These are phyloP conservation scores for Pelargonium fulgidum DNA, from an alignment of 441 rosid species.

Conservation along the genomic window DNA sequence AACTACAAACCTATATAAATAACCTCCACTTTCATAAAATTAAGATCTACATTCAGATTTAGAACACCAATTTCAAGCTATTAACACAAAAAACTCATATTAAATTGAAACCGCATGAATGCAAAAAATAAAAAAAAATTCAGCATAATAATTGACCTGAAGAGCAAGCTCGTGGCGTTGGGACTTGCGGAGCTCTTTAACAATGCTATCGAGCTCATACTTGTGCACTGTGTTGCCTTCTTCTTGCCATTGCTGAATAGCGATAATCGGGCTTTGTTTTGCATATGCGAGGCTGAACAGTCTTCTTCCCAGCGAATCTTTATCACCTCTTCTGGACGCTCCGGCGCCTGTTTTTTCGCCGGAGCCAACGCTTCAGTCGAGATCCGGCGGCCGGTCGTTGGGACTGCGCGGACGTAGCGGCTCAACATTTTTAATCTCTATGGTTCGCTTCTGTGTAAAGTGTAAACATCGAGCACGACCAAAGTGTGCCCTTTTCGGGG, in stretches of 20 bases:
- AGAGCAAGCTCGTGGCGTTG: conserved; percentile 86
- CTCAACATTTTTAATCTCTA: conserved; percentile 21
- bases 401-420: conserved; percentile 32
- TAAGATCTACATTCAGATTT: background rate
- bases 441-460: too few species aligned
- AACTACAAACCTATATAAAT: too few species aligned
- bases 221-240: conserved; percentile 66
- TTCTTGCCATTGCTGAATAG: conserved; percentile 67
- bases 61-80: background rate
- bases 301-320: conserved; percentile 61
- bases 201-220: conserved; percentile 79
- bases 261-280: conserved; percentile 71
- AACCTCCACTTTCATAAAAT: background rate
- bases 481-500: too few species aligned
- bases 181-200: conserved; percentile 80
- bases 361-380: conserved; percentile 30
- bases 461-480: too few species aligned
- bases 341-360: background rate
- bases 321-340: conserved; percentile 21
- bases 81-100: background rate
- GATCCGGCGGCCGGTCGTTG: conserved; percentile 33
- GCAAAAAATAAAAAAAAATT: background rate
- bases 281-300: conserved; percentile 58
- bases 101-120: background rate
- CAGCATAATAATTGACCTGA: conserved; percentile 36